Percentiles rank a stretch among this genome's conserved stretches.
phyloP scores from a whole-genome alignment of 768 basidiomycete genomes.

The Suillus decipiens region DNA sequence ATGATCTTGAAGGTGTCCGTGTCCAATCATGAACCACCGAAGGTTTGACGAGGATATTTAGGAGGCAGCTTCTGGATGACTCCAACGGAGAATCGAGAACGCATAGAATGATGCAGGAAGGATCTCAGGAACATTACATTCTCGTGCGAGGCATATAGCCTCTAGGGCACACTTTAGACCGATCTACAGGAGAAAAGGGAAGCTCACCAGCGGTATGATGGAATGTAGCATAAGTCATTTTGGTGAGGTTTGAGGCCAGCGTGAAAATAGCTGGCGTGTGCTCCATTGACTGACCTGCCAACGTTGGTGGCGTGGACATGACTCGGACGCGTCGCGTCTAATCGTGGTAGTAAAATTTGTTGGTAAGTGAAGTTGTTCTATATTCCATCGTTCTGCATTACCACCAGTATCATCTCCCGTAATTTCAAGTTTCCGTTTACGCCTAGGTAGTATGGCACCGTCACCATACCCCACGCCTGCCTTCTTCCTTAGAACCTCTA shows the following conservation, averaged over 20 bases:
- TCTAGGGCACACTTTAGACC: slow-evolving; percentile 22
- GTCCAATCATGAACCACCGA: slow-evolving; percentile 34
- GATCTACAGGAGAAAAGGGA: background rate
- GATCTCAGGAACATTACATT: slow-evolving; percentile 37
- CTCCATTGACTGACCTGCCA: slow-evolving; percentile 23
- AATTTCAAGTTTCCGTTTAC: slow-evolving; percentile 69
- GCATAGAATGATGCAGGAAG: slow-evolving; percentile 44
- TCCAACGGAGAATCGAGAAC: slow-evolving; percentile 35
- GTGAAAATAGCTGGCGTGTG: slow-evolving; percentile 21
- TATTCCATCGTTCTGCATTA: slow-evolving; percentile 23
- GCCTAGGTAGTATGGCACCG: slow-evolving; percentile 69
- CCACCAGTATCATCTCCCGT: slow-evolving; percentile 40
- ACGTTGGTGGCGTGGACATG: slow-evolving; percentile 14
- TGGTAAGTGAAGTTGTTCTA: background rate
- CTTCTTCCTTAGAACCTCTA: slow-evolving; percentile 76
- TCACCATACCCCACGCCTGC: slow-evolving; percentile 76
- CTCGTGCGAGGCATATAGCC: slow-evolving; percentile 36
- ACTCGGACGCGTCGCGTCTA: slow-evolving; percentile 1
- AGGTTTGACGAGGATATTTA: slow-evolving; percentile 31
- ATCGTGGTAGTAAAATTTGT: background rate
- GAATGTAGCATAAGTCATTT: slow-evolving; percentile 31
- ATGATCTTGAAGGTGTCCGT: slow-evolving; percentile 30
- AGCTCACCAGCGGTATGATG: slow-evolving; percentile 34
- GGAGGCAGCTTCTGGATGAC: slow-evolving; percentile 24
- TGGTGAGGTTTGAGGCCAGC: slow-evolving; percentile 33